Percentiles rank a stretch among this genome's conserved stretches.
phyloP scores from a whole-genome alignment of 441 rosid genomes.

The Lepidium campestre region DNA sequence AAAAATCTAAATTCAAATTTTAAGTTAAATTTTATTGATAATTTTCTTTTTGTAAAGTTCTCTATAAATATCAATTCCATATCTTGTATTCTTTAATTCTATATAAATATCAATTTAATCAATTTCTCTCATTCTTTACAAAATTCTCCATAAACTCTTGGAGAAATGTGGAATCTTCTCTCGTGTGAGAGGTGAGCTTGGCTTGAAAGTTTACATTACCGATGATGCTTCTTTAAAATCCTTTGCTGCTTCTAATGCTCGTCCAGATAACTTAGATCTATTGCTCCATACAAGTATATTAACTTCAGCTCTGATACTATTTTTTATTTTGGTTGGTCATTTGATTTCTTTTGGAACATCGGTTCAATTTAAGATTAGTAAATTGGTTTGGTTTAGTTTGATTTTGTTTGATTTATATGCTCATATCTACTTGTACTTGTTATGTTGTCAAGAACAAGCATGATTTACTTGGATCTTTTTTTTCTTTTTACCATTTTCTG shows the following conservation, averaged over 20 bases:
- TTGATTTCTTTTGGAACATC: no score
- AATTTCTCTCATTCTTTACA: no score
- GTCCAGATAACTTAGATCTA: constrained; percentile 8
- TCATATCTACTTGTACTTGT: neutral
- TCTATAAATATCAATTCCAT: no score
- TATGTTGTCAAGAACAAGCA: no score
- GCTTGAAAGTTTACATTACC: constrained; percentile 75
- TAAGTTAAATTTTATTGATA: no score
- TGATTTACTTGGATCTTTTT: neutral
- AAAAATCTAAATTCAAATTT: no score
- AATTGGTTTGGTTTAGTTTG: neutral
- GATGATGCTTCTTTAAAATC: constrained; percentile 67
- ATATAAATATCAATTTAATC: no score
- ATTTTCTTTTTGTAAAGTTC: no score
- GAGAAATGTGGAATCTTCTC: constrained; percentile 89
- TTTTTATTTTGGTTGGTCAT: no score
- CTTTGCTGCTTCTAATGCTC: constrained; percentile 36
- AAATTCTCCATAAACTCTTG: no score
- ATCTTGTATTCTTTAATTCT: no score
- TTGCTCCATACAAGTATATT: constrained; percentile 8
- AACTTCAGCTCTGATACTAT: no score
- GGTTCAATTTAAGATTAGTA: neutral
- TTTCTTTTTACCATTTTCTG: constrained; percentile 9
- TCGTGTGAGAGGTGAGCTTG: constrained; percentile 89
- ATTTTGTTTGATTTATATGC: neutral